Evolutionary conservation across 306 rosid species (phyloP).

Genomic region (Purshia tridentata): DNA sequence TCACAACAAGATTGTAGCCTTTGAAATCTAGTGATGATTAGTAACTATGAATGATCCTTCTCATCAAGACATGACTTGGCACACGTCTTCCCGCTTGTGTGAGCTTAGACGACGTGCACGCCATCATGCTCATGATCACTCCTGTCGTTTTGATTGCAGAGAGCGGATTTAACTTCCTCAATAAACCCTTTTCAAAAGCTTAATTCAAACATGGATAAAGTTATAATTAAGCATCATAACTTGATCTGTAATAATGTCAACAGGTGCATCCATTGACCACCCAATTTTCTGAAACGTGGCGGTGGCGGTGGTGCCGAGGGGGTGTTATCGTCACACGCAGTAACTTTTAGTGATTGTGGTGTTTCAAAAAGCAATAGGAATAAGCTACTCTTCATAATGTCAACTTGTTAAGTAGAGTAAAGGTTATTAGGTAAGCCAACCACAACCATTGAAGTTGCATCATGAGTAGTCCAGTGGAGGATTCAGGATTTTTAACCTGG

Average conservation of each 20-base stretch:
- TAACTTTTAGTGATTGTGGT: not conserved
- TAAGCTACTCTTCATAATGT: not conserved
- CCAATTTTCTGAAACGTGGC: constrained; percentile 15
- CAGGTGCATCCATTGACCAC: not conserved
- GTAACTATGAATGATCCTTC: not conserved
- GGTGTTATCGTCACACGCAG: too few species aligned
- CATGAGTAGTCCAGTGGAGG: too few species aligned
- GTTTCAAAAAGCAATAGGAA: not conserved
- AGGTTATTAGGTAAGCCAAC: not conserved
- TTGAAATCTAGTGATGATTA: constrained; percentile 5
- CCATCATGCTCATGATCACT: constrained; percentile 10
- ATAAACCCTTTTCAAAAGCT: not conserved
- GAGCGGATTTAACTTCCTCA: too few species aligned
- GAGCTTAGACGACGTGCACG: constrained; percentile 17
- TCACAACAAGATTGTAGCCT: constrained; percentile 9
- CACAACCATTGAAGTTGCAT: not conserved
- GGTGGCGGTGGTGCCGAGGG: not conserved
- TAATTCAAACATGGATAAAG: not conserved
- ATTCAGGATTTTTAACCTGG: too few species aligned
- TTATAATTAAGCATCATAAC: not conserved
- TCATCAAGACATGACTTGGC: constrained; percentile 5
- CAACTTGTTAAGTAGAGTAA: not conserved
- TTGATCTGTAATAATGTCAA: not conserved
- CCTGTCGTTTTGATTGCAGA: not conserved
- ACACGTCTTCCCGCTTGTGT: not conserved